phyloP scores from a whole-genome alignment of 2,329 filamentous ascomycete species.

The Fusarium sarcochroum region DNA sequence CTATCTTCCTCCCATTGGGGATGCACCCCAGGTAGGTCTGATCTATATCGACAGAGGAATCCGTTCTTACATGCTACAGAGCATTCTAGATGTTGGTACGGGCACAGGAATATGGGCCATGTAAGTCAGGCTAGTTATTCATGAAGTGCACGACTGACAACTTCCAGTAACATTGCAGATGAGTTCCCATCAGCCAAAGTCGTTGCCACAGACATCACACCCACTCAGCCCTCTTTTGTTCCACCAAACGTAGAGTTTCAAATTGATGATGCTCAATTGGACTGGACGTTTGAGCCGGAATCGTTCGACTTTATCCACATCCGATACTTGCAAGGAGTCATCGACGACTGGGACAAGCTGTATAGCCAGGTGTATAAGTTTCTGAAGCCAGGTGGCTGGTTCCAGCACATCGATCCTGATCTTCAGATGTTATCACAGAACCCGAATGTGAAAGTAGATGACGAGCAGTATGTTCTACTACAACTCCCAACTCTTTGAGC shows the following conservation, averaged over 20 bases:
- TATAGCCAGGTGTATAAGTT: constrained; percentile 37
- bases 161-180: constrained; percentile 34
- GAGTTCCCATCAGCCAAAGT: constrained; percentile 41
- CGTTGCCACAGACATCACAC: constrained; percentile 41
- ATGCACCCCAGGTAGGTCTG: constrained; percentile 31
- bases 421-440: constrained; percentile 39
- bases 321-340: constrained; percentile 49
- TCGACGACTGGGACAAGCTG: constrained; percentile 50
- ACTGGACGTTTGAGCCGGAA: constrained; percentile 60
- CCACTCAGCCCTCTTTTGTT: constrained; percentile 42
- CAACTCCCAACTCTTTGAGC: fast-evolving
- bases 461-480: constrained; percentile 26
- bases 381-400: constrained; percentile 46
- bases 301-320: constrained; percentile 53
- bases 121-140: not conserved
- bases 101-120: constrained; percentile 46
- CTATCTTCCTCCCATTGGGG: constrained; percentile 38
- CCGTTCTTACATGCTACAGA: not conserved
- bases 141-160: not conserved
- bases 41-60: fast-evolving
- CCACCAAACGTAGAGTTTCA: constrained; percentile 56
- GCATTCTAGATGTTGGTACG: constrained; percentile 41
- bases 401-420: constrained; percentile 47
- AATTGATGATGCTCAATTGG: constrained; percentile 53
- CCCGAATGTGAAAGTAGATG: constrained; percentile 6